These are phyloP conservation scores for Phellinidium pouzarii DNA, from an alignment of 1,284 basidiomycete species.

Conservation along the genomic window DNA sequence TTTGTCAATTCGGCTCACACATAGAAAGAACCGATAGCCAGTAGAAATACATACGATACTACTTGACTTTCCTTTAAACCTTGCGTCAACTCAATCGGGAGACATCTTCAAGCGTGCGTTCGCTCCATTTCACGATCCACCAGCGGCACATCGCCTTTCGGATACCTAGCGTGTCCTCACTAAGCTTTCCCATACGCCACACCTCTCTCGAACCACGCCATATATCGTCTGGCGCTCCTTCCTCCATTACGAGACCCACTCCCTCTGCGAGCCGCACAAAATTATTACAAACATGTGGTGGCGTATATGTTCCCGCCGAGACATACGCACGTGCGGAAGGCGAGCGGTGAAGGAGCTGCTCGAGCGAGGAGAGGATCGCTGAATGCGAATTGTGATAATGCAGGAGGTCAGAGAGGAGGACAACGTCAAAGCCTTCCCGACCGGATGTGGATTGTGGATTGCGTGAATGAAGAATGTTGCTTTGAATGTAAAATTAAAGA, in stretches of 20 bases:
- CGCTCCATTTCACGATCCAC: constrained; percentile 23
- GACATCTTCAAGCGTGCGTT: background rate
- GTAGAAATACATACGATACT: background rate
- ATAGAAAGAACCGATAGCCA: background rate
- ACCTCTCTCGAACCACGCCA: constrained; percentile 19
- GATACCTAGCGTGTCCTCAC: constrained; percentile 17
- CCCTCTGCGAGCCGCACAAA: constrained; percentile 41
- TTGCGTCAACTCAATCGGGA: background rate
- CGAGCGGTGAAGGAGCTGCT: constrained; percentile 39
- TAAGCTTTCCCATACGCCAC: constrained; percentile 9
- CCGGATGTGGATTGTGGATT: constrained; percentile 1
- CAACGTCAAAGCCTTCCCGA: constrained; percentile 42
- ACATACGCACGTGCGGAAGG: constrained; percentile 44
- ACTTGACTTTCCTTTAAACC: no score
- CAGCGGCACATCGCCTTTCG: constrained; percentile 24
- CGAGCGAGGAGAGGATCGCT: constrained; percentile 45
- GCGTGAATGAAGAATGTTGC: background rate
- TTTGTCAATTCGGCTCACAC: no score
- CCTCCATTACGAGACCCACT: constrained; percentile 44
- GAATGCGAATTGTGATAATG: constrained; percentile 59
- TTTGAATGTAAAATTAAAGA: background rate
- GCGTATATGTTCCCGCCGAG: constrained; percentile 60
- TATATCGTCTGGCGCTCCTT: constrained; percentile 25
- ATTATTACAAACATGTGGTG: constrained; percentile 41
- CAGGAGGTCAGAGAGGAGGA: constrained; percentile 64